Evolutionary conservation across 345 rosid genomes (phyloP), one percentile per base, ranked within the genome.

Genomic region (Eucalyptus fibrosa): DNA sequence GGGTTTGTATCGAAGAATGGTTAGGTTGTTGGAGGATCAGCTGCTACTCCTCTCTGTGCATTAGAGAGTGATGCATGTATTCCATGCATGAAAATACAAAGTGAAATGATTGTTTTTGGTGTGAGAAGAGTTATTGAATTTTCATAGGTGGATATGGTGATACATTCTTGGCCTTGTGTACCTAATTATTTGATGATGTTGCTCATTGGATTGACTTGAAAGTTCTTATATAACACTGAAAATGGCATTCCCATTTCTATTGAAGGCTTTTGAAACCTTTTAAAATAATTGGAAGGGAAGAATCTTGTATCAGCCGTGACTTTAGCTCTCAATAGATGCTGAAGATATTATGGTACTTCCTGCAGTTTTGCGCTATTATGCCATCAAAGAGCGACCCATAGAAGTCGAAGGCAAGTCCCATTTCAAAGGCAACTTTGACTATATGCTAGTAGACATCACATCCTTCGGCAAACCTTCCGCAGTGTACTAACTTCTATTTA

Each of bases 341-440:
- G 53, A 59, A 59, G 3, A 62, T 62, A 15, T 30, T 14, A 62
- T 13, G 69, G 18, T 62, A 62, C 3, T 62, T 62, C 69, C 18
- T 13, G 34, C 69, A 62, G 34, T 30, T 30, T 30, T 1, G 34
- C 34, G 5, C 69, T 4, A 30, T 12, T 14, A 62, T 62, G 3
- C 3, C 34, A 30, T 7, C 0, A 62, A 62, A 62, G 34, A 62
- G 69, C 34, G 0, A 62, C 17, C 2, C 69, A 62, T 28, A 30
- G 34, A 62, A 30, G 69, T 28, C 9, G 37, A 65, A 65, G 40
- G 37, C 77, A n/a, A n/a, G 77, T 15, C 77, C 77, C 77, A n/a
- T 2, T n/a, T 2, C 19, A n/a, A n/a, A 1, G 1, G 3, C 37
- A 15, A n/a, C 77, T n/a, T 2, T 1, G 19, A 62, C 16, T 30